Conservation (phyloP, 495 filamentous ascomycete genomes). For the Mytilinidion resinicola region DNA sequence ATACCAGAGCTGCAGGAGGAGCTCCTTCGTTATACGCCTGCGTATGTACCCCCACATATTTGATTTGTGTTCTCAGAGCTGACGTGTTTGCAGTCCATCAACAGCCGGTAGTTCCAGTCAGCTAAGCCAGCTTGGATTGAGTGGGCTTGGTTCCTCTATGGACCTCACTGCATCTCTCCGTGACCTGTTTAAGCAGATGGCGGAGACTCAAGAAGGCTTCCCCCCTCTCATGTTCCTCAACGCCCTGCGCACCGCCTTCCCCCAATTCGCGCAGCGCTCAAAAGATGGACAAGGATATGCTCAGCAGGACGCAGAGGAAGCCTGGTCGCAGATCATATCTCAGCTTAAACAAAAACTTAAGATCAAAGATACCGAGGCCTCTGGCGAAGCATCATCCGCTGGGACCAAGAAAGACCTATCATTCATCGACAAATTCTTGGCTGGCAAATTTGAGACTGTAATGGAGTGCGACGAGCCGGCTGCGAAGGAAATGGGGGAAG, state of each 20-base stretch:
- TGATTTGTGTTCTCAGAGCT: constrained; percentile 3
- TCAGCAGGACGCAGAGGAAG: constrained; percentile 97
- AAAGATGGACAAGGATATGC: constrained; percentile 77
- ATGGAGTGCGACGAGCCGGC: constrained; percentile 78
- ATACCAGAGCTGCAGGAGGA: constrained; percentile 89
- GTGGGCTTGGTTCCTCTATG: constrained; percentile 51
- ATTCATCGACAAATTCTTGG: constrained; percentile 87
- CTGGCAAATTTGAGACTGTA: constrained; percentile 66
- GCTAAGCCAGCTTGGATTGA: constrained; percentile 55
- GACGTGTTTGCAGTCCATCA: constrained; percentile 12
- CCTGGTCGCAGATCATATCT: constrained; percentile 93
- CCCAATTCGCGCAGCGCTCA: constrained; percentile 88
- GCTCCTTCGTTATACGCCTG: constrained; percentile 59
- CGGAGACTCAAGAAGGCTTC: constrained; percentile 81
- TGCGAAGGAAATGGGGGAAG: constrained; percentile 69
- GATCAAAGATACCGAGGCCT: constrained; percentile 44
- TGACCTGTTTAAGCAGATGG: constrained; percentile 90
- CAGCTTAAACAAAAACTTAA: constrained; percentile 76
- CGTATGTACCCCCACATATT: constrained; percentile 18
- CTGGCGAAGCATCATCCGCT: constrained; percentile 23
- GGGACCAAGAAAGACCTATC: constrained; percentile 46
- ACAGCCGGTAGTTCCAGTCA: constrained; percentile 40
- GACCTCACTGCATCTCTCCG: constrained; percentile 78
- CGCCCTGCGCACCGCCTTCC: constrained; percentile 70
- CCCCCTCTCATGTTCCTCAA: constrained; percentile 79